Base-by-base conservation (phyloP, 1,284 basidiomycete genomes). In the Ustilago tritici region DNA sequence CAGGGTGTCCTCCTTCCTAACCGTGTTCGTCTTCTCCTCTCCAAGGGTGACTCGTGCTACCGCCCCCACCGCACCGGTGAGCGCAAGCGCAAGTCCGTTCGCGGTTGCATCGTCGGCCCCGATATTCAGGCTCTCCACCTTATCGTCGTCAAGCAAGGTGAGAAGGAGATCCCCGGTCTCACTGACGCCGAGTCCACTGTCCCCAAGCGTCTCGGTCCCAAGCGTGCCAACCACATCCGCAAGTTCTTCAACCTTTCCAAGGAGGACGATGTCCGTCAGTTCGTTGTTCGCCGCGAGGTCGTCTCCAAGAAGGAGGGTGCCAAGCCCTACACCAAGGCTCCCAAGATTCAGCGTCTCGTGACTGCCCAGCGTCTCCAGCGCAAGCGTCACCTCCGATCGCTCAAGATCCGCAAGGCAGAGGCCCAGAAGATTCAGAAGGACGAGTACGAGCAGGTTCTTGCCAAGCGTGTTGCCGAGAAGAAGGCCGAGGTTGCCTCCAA, bases 301-400 rank as follows among this genome's bases (percentile, higher is more conserved):
- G 92, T 89, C 88, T 92, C 92, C 88, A 98, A 97, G 92, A 95
- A 96, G 90, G 92, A 92, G 87, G 90, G 90, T 83, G 94, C 93
- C 80, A 98, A 98, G 90, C 93, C 95, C 72, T 97, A 96, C 89
- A 95, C 93, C 89, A 98, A 99, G 91, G 95, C 95, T 90, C 96
- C 87, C 88, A 93, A 93, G 85, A 89, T 89, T 83, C 88, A 88
- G 87, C 86, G 85, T 73, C 83, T 87, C 62, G 95, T 98, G 85
- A 98, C 95, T 70, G 95, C 95, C 84, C 87, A 93, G 86, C 94
- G 95, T 85, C 92, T 98, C 86, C 96, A 99, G 89, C 93, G 95
- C 88, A 94, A 95, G 88, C 93, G 96, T 85, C 95, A 95, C 90
- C 91, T 96, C 85, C 91, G 89, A 79, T 91, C 94, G 65, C 91